Evolutionary conservation across 768 basidiomycete species (phyloP).

Genomic region (Strobilomyces confusus): DNA sequence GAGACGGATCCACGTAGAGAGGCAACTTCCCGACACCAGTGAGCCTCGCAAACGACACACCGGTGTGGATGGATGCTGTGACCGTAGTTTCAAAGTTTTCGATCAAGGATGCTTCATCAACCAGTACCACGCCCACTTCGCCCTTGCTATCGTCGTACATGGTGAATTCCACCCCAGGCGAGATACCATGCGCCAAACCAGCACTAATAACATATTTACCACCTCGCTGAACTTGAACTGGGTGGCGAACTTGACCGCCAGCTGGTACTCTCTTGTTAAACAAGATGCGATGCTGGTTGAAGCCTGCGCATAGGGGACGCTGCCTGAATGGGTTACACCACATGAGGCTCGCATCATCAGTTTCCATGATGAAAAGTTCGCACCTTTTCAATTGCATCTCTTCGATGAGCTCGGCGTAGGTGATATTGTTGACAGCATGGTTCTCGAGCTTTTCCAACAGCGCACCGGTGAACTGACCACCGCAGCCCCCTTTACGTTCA

Average conservation of each 20-base stretch:
- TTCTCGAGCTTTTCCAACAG: conserved; percentile 17
- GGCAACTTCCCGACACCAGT: conserved; percentile 1
- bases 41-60: conserved; percentile 1
- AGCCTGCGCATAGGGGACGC: conserved; percentile 29
- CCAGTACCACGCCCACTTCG: background rate
- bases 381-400: conserved; percentile 9
- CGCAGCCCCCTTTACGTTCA: conserved; percentile 16
- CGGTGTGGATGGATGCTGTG: background rate
- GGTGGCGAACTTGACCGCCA: conserved; percentile 2
- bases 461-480: conserved; percentile 26
- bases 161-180: conserved; percentile 15
- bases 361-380: background rate
- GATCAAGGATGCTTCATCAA: conserved; percentile 9
- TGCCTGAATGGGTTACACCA: conserved; percentile 6
- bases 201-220: conserved; percentile 19
- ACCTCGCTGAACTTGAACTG: background rate
- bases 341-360: background rate
- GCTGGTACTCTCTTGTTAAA: conserved; percentile 21
- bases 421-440: conserved; percentile 10
- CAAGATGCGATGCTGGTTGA: conserved; percentile 3
- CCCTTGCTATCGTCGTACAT: conserved; percentile 11
- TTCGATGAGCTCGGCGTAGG: conserved; percentile 23
- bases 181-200: conserved; percentile 26
- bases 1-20: background rate
- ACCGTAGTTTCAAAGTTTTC: conserved; percentile 13